Base-by-base conservation (phyloP, 2,329 filamentous ascomycete genomes). In the Grosmannia clavigera region DNA sequence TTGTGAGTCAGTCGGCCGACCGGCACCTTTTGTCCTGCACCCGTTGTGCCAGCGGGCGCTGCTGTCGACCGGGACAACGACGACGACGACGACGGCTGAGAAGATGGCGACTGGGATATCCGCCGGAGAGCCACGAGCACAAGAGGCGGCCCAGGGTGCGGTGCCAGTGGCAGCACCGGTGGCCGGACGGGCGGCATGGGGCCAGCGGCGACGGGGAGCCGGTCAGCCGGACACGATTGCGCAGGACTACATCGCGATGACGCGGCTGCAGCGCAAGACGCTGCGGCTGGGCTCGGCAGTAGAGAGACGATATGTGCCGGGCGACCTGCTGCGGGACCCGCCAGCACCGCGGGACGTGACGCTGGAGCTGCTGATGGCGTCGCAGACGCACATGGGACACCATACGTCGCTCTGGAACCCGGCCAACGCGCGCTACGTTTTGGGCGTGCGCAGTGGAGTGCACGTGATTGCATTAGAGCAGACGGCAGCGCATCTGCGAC, bases 381-480 rank as follows among this genome's bases (percentile, higher is more conserved):
- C 87, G 38, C 90, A 95, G 75, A 84, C 84, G 59, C 91, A 96
- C 74, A 84, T 97, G 72, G 94, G 94, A 64, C 94, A 99, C 75
- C 83, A 88, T 68, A 92, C 88, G 0, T 89, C 89, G 63, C 81
- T 92, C 57, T 99, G 94, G 94, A 95, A 99, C 74, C 92, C 94
- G 12, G 86, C 84, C 58, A 99, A 97, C 76, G 86, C 91, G 65
- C 83, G 88, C 66, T 97, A 97, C 75, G 97, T 99, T 71, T 92
- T 89, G 71, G 94, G 94, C 67, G 83, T 95, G 63, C 82, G 94
- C 53, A 82, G 94, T 66, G 90, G 88, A 19, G 86, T 95, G 63
- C 92, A 96, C 75, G 91, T 99, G 71, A 96, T 99, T 72, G 88
- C 87, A 11, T 84, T 97, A 3, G 94, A 99, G 71, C 81, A 84